phyloP scores from a whole-genome alignment of 805 yeast species.

The Yamadazyma takamatsuzukensis region DNA sequence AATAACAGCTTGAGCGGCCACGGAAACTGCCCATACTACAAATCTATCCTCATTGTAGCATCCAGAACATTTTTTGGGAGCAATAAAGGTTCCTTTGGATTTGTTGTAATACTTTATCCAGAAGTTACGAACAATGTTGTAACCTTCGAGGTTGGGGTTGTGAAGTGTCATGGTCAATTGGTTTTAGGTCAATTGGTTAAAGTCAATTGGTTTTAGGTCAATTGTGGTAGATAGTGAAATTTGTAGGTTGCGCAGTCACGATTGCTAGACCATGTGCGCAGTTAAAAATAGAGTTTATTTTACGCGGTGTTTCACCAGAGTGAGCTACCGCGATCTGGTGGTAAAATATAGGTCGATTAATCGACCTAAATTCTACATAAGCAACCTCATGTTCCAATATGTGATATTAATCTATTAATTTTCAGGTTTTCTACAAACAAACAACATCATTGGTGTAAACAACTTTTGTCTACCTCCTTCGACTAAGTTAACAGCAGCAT shows the following conservation, averaged over 20 bases:
- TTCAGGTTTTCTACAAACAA: slow-evolving; percentile 85
- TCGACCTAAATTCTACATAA: too few species aligned
- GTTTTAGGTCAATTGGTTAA: background rate
- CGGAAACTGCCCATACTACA: slow-evolving; percentile 67
- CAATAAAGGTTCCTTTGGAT: slow-evolving; percentile 32
- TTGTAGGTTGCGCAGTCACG: too few species aligned
- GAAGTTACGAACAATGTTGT: slow-evolving; percentile 34
- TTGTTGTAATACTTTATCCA: slow-evolving; percentile 44
- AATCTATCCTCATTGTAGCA: slow-evolving; percentile 49
- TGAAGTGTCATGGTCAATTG: slow-evolving; percentile 18
- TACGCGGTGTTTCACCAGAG: too few species aligned
- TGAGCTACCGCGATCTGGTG: too few species aligned
- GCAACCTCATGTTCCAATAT: too few species aligned
- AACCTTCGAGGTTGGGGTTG: slow-evolving; percentile 40
- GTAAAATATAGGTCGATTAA: too few species aligned
- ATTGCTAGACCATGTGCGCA: too few species aligned
- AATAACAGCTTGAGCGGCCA: slow-evolving; percentile 62
- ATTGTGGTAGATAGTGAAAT: too few species aligned
- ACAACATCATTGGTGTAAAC: slow-evolving; percentile 98
- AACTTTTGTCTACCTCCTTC: slow-evolving; percentile 86
- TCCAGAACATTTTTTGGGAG: slow-evolving; percentile 40
- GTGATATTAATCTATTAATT: too few species aligned
- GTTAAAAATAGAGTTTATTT: too few species aligned
- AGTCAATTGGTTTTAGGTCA: too few species aligned
- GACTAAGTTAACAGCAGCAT: slow-evolving; percentile 93